Conservation (phyloP, 192 early-diverging fungal genomes). For the Paraglomus occultum region DNA sequence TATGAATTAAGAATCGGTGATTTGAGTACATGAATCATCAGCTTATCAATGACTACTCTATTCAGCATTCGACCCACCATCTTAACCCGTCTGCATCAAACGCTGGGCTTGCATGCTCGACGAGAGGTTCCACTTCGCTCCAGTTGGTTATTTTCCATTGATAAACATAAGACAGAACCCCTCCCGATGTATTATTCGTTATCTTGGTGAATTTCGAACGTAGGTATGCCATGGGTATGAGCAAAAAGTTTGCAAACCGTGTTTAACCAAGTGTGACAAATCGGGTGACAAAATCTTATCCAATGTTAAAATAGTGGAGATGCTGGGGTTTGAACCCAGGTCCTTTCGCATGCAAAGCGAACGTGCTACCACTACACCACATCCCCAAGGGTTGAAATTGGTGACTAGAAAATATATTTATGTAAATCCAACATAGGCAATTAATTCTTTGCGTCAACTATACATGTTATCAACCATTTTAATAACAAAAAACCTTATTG, state of each 20-base stretch:
- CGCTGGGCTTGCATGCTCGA: conserved; percentile 22
- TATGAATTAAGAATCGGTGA: not conserved
- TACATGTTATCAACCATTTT: too few relatives aligned
- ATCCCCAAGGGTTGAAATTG: conserved; percentile 31
- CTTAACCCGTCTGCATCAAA: conserved; percentile 25
- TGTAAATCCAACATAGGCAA: too few relatives aligned
- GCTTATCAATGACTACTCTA: too few relatives aligned
- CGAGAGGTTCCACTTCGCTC: conserved; percentile 21
- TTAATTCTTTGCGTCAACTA: too few relatives aligned
- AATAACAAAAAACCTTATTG: too few relatives aligned
- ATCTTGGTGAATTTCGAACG: not conserved
- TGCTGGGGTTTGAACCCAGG: conserved; percentile 37
- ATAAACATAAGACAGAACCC: conserved; percentile 16
- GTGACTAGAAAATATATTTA: too few relatives aligned
- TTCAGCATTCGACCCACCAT: conserved; percentile 10
- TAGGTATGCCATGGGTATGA: not conserved
- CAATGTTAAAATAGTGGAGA: conserved; percentile 26
- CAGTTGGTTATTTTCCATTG: conserved; percentile 28
- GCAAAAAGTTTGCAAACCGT: conserved; percentile 1
- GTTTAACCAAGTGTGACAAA: not conserved
- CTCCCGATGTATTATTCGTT: conserved; percentile 2
- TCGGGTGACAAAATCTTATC: not conserved
- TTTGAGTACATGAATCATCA: not conserved
- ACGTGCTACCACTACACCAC: conserved; percentile 41
- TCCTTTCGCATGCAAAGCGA: conserved; percentile 38